Percentiles rank a stretch among this genome's conserved stretches.
phyloP scores from a whole-genome alignment of 202 grass and related monocot species.

The Brachypodium distachyon region DNA sequence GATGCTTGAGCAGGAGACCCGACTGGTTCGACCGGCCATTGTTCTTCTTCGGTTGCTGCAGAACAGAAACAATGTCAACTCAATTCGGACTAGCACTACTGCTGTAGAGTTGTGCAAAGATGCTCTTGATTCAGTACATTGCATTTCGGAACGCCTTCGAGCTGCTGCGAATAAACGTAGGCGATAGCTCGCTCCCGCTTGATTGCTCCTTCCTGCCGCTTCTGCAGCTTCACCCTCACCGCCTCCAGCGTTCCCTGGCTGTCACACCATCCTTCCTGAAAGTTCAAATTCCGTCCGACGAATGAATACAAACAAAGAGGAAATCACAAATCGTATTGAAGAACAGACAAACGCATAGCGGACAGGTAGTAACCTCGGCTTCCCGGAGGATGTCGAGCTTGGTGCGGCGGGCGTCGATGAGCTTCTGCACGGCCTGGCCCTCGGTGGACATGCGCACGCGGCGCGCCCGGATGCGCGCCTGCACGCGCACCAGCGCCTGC shows the following conservation, averaged over 20 bases:
- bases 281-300: neutral
- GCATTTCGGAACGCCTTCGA: slow-evolving; percentile 13
- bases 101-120: neutral
- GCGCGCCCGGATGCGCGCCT: slow-evolving; percentile 79
- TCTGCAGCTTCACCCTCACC: slow-evolving; percentile 75
- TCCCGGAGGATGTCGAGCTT: slow-evolving; percentile 71
- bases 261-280: slow-evolving; percentile 97
- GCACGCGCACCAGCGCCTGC: slow-evolving; percentile 95
- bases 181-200: slow-evolving; percentile 79
- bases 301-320: neutral
- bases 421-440: slow-evolving; percentile 77
- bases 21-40: slow-evolving; percentile 55
- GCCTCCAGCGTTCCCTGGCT: slow-evolving; percentile 70
- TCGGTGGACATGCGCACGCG: slow-evolving; percentile 84
- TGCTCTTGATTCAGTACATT: slow-evolving; percentile 17
- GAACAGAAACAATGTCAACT: neutral
- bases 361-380: slow-evolving; percentile 46
- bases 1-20: slow-evolving; percentile 34
- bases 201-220: slow-evolving; percentile 73
- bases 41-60: slow-evolving; percentile 46
- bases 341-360: neutral
- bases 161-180: slow-evolving; percentile 61
- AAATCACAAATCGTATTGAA: neutral
- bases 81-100: neutral
- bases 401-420: slow-evolving; percentile 50